Evolutionary conservation across 305 asterid genomes (phyloP).

Genomic region (Solanum hybrid): DNA sequence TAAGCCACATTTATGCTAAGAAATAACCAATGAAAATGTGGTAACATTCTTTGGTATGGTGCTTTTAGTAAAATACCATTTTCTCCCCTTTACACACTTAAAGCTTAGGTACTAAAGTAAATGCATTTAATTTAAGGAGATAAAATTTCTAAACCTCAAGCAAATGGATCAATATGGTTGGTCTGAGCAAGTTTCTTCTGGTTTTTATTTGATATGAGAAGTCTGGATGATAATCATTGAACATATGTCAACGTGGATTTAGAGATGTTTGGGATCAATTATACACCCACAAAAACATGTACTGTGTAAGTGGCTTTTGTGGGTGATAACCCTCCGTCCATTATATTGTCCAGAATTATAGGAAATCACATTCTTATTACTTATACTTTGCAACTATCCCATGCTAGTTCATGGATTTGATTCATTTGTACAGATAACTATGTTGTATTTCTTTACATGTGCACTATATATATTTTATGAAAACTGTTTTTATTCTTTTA

Average conservation of each 20-base stretch:
- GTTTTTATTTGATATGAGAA: background rate
- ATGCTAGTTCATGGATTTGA: background rate
- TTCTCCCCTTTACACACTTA: background rate
- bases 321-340: background rate
- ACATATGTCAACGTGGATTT: background rate
- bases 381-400: background rate
- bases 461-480: background rate
- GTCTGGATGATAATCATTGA: background rate
- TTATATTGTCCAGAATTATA: background rate
- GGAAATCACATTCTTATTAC: background rate
- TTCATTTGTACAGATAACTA: background rate
- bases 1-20: background rate
- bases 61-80: background rate
- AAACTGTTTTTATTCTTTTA: background rate
- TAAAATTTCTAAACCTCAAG: background rate
- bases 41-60: background rate
- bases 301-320: background rate
- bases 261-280: background rate
- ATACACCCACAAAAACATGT: background rate
- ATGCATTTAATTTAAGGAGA: background rate
- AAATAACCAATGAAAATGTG: background rate
- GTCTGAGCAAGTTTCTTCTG: background rate
- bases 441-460: background rate
- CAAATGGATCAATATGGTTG: background rate
- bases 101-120: background rate